phyloP scores from a whole-genome alignment of 495 filamentous ascomycete species.

The Aspergillus campestris region DNA sequence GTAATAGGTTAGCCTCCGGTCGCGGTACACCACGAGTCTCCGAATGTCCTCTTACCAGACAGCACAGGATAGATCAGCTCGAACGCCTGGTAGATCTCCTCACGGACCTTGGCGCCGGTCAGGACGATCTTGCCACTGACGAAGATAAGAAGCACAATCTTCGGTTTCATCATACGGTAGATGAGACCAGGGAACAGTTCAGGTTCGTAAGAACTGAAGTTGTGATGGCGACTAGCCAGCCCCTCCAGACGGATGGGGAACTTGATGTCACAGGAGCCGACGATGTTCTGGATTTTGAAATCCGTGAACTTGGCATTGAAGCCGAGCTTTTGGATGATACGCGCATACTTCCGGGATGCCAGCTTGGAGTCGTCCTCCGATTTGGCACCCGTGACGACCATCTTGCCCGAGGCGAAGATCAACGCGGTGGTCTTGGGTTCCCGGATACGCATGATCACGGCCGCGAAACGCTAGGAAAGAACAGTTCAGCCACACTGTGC shows the following conservation, averaged over 20 bases:
- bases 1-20: constrained; percentile 18
- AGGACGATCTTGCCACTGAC: constrained; percentile 98
- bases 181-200: constrained; percentile 98
- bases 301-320: constrained; percentile 99
- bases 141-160: constrained; percentile 98
- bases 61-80: constrained; percentile 99
- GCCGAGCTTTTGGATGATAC: constrained; percentile 98
- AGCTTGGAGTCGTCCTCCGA: constrained; percentile 97
- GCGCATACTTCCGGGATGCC: constrained; percentile 94
- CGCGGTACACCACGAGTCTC: not conserved
- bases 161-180: constrained; percentile 99
- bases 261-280: constrained; percentile 98
- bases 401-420: constrained; percentile 98
- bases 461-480: constrained; percentile 84
- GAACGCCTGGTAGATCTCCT: constrained; percentile 98
- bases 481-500: constrained; percentile 41
- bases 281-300: constrained; percentile 99
- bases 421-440: constrained; percentile 97
- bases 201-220: constrained; percentile 98
- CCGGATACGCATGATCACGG: constrained; percentile 99
- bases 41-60: constrained; percentile 54
- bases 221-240: constrained; percentile 91
- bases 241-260: constrained; percentile 97
- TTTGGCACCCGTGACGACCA: constrained; percentile 98
- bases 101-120: constrained; percentile 94